A percentile compares a stretch with the other conserved stretches of the same genome.
phyloP scores from a whole-genome alignment of 495 filamentous ascomycete species.

The Podospora pseudopauciseta region DNA sequence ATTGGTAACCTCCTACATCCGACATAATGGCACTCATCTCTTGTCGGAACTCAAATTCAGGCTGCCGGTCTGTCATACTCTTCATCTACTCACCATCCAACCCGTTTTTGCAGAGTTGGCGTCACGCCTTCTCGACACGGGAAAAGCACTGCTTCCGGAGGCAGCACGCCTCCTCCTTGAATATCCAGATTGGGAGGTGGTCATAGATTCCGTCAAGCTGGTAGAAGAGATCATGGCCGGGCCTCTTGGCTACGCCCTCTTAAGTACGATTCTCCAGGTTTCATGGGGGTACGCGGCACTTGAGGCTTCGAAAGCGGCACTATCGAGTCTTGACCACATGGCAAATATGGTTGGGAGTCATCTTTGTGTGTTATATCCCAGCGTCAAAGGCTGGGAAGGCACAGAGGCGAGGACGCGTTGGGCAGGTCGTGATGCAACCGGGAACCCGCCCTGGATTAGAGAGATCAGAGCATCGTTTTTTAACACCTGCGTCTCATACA shows the following conservation, averaged over 20 bases:
- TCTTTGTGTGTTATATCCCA: not conserved
- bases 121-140: not conserved
- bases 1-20: not conserved
- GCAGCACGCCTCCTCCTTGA: not conserved
- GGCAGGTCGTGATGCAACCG: not conserved
- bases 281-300: not conserved
- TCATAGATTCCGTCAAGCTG: not conserved
- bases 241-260: not conserved
- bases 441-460: not conserved
- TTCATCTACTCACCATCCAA: not conserved
- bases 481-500: not conserved
- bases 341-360: not conserved
- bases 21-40: not conserved
- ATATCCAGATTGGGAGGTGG: not conserved
- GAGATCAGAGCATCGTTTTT: not conserved
- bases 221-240: not conserved
- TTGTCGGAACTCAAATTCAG: not conserved
- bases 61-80: not conserved
- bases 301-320: not conserved
- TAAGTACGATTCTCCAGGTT: not conserved
- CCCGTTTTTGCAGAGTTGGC: not conserved
- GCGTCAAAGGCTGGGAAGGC: not conserved
- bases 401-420: not conserved
- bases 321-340: not conserved
- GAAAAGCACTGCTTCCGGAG: not conserved